These are phyloP conservation scores for Monosporascus sp. DNA, from an alignment of 2,329 filamentous ascomycete species.

Conservation along the genomic window DNA sequence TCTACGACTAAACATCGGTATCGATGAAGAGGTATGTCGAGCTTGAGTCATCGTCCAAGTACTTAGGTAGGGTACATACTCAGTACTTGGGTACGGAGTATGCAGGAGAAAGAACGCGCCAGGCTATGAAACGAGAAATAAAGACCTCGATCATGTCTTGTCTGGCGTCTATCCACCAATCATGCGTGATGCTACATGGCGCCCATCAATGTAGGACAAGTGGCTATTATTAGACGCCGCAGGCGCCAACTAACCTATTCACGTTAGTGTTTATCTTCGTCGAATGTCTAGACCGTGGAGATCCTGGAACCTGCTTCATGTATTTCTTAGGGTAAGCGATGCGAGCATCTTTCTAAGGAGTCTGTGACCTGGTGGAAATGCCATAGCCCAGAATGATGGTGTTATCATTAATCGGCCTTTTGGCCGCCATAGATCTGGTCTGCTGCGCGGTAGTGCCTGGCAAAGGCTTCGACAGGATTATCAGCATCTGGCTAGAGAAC, in stretches of 20 bases:
- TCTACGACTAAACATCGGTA: no score
- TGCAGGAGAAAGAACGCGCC: no score
- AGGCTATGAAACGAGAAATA: not conserved
- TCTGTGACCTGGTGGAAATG: constrained; percentile 2
- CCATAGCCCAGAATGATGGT: constrained; percentile 8
- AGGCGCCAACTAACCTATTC: no score
- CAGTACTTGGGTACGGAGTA: no score
- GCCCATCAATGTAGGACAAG: not conserved
- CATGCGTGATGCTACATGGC: not conserved
- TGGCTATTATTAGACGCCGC: not conserved
- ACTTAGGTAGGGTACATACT: no score
- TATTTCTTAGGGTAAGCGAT: not conserved
- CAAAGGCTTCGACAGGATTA: constrained; percentile 35
- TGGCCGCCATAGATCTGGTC: constrained; percentile 11
- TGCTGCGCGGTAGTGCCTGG: constrained; percentile 26
- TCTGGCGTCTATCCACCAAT: not conserved
- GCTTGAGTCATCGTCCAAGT: no score
- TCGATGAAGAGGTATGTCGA: no score
- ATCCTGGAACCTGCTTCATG: not conserved
- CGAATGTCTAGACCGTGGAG: no score
- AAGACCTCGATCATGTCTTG: no score
- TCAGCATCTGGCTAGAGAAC: constrained; percentile 41
- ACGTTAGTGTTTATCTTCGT: no score
- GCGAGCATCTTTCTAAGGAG: not conserved
- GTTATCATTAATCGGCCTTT: constrained; percentile 7